Conservation (phyloP, 768 basidiomycete species). For the Leccinum uliginosum region DNA sequence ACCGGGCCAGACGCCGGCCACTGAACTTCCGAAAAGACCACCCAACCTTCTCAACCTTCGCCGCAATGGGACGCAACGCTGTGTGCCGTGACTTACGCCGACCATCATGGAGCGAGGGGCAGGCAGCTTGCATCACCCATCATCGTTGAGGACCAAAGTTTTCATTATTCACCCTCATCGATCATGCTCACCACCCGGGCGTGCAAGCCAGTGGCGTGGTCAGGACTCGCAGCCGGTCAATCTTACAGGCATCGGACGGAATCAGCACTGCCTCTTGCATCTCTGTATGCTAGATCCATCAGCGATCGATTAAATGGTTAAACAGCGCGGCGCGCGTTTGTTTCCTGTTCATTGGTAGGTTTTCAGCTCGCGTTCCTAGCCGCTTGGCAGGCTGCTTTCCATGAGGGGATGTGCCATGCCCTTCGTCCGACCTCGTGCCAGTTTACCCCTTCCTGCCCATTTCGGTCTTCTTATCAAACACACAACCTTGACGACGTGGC, state of each 20-base stretch:
- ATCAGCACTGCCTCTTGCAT: constrained; percentile 2
- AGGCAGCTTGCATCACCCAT: not conserved
- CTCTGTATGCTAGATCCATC: constrained; percentile 11
- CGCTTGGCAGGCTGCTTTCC: constrained; percentile 17
- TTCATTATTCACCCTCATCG: constrained; percentile 1
- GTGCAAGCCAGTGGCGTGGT: constrained; percentile 1
- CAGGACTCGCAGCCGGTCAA: constrained; percentile 3
- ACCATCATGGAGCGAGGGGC: not conserved
- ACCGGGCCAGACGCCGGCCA: not conserved
- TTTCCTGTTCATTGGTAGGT: constrained; percentile 11
- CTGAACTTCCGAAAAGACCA: constrained; percentile 14
- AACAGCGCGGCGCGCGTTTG: constrained; percentile 8
- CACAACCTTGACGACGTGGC: constrained; percentile 27
- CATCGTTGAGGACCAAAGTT: not conserved
- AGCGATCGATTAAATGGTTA: constrained; percentile 9
- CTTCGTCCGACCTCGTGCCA: constrained; percentile 28
- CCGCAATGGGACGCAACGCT: constrained; percentile 8
- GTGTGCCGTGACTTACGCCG: not conserved
- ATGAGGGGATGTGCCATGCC: constrained; percentile 24
- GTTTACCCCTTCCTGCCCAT: constrained; percentile 23
- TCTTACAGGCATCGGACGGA: constrained; percentile 3
- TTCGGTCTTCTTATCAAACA: constrained; percentile 28
- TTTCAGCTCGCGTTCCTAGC: constrained; percentile 18
- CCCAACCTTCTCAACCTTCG: constrained; percentile 4
- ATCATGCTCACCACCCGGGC: constrained; percentile 1